phyloP scores from a whole-genome alignment of 305 asterid genomes.

The Plantago rigida region DNA sequence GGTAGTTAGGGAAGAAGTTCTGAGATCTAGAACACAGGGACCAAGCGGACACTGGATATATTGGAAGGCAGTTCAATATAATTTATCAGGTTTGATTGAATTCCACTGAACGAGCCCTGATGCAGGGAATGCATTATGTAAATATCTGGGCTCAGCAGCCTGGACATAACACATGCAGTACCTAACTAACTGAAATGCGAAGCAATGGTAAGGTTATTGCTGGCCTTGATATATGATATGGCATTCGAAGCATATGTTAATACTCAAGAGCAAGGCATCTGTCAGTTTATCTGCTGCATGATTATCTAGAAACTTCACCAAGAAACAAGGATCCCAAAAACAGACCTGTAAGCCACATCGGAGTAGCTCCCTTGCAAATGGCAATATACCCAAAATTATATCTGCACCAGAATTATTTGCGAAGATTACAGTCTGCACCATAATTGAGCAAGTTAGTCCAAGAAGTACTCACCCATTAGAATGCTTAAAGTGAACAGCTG shows the following conservation, averaged over 20 bases:
- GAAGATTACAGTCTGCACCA: constrained; percentile 65
- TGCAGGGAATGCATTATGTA: too few species aligned
- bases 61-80: too few species aligned
- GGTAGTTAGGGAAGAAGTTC: too few species aligned
- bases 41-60: too few species aligned
- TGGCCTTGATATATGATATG: constrained; percentile 14
- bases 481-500: constrained; percentile 13
- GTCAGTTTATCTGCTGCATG: constrained; percentile 8
- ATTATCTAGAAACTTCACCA: constrained; percentile 8
- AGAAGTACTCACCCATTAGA: constrained; percentile 16
- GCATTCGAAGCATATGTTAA: constrained; percentile 10
- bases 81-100: too few species aligned
- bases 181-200: constrained; percentile 3
- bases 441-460: constrained; percentile 29
- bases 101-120: too few species aligned
- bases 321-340: constrained; percentile 17
- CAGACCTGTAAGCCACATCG: constrained; percentile 70
- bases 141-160: neutral
- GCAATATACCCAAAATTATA: constrained; percentile 77
- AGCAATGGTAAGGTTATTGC: constrained; percentile 20
- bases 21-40: too few species aligned
- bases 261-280: constrained; percentile 17
- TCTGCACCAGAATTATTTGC: constrained; percentile 95
- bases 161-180: constrained; percentile 14
- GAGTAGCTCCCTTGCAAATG: constrained; percentile 83